Evolutionary conservation across 1,284 basidiomycete genomes (phyloP).

Genomic region (Sanghuangporus weigelae): DNA sequence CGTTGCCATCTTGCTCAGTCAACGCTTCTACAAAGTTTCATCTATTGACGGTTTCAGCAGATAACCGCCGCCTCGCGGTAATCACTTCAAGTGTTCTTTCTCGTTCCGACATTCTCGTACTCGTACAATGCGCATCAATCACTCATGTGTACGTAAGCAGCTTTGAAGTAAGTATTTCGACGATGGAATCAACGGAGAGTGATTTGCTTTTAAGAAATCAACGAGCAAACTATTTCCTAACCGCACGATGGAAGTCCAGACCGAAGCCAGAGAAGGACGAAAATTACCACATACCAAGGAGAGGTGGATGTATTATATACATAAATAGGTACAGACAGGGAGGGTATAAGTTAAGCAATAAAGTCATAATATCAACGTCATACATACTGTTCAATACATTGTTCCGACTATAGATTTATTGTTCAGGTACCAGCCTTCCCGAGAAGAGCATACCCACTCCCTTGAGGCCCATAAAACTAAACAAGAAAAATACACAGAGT

Average conservation of each 20-base stretch:
- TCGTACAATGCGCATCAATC: not conserved
- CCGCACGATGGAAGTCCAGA: too few relatives aligned
- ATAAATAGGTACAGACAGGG: not conserved
- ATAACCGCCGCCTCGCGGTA: not conserved
- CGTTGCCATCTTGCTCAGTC: not conserved
- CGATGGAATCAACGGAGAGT: not conserved
- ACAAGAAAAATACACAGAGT: not conserved
- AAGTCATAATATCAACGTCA: not conserved
- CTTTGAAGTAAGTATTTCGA: too few relatives aligned
- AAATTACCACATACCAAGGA: too few relatives aligned
- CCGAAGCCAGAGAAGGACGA: too few relatives aligned
- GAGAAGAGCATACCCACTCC: slow-evolving; percentile 66
- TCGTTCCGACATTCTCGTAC: not conserved
- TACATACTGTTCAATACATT: not conserved
- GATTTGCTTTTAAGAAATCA: not conserved
- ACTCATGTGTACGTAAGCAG: too few relatives aligned
- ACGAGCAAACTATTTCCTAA: too few relatives aligned
- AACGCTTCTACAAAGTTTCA: not conserved
- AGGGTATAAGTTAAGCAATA: not conserved
- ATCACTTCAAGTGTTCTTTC: not conserved
- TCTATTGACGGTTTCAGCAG: not conserved
- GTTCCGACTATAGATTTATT: too few relatives aligned
- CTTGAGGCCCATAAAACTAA: slow-evolving; percentile 65
- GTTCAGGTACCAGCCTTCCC: slow-evolving; percentile 50
- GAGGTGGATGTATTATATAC: too few relatives aligned